Evolutionary conservation across 164 flowering plant genomes (phyloP).

Genomic region (Macadamia integrifolia): DNA sequence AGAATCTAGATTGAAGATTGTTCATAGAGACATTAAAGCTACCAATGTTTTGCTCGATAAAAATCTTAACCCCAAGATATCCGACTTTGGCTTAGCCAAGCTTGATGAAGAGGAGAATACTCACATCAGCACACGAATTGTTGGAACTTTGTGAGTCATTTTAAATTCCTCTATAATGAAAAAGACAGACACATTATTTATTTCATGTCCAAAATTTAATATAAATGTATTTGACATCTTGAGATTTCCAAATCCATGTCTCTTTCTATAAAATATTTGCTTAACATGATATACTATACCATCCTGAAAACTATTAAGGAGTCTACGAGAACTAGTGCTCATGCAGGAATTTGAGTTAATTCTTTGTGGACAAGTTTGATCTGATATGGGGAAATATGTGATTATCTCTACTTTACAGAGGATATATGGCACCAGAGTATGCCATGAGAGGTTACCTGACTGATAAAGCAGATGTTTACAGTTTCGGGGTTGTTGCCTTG

Average conservation of each 20-base stretch:
- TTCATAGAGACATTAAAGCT: slow-evolving; percentile 68
- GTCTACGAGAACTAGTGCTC: no score
- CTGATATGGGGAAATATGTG: not conserved
- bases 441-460: not conserved
- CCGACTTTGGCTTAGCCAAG: slow-evolving; percentile 72
- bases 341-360: not conserved
- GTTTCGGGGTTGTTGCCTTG: not conserved
- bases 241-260: not conserved
- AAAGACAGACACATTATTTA: no score
- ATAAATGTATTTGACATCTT: not conserved
- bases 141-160: slow-evolving; percentile 56
- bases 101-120: slow-evolving; percentile 58
- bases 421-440: not conserved
- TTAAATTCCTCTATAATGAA: not conserved
- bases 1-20: slow-evolving; percentile 59
- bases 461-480: not conserved
- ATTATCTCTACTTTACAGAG: not conserved
- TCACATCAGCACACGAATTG: slow-evolving; percentile 62
- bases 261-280: no score
- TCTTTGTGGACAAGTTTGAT: not conserved
- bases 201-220: no score
- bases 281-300: no score
- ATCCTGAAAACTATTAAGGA: no score
- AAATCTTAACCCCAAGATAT: slow-evolving; percentile 52
- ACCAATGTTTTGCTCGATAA: slow-evolving; percentile 57